Evolutionary conservation across 2,329 filamentous ascomycete species (phyloP), one percentile per base, ranked within the genome.

Genomic region (Aspergillus glaucus): DNA sequence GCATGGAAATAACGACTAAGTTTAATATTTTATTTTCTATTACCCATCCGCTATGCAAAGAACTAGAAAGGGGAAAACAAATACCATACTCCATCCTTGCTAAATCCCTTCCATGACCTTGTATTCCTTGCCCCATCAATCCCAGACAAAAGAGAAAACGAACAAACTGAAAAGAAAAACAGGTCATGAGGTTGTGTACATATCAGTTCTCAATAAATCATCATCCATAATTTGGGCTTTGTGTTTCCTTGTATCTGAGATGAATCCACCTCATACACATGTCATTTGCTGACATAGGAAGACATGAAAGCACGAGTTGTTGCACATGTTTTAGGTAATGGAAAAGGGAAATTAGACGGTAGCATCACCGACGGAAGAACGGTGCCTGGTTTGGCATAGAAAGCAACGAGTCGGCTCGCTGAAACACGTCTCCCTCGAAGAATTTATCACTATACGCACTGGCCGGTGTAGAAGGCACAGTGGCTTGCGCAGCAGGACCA

Each of bases 401-500:
- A 28, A 76, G 64, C 45, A 76, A 58, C 19, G 70, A 72, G 54
- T 77, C 74, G 2, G 74, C 74, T 43, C 74, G 62, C 53, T 76
- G 72, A 51, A 75, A 76, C 12, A 76, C 69, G 52, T 76, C 72
- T 3, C 74, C 74, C 39, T 72, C 70, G 54, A 76, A 76, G 49
- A 75, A 74, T 30, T 68, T 69, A 55, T 75, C 73, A 47, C 72
- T 71, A 53, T 74, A 74, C 10, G 71, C 69, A 56, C 67, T 74
- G n/a, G 71, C 71, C 5, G 72, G 72, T 0, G 72, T 74, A 2
- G 80, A 87, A 3, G 88, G 87, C 9, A 95, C 85, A 0, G 89
- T 96, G 1, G 91, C 90, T 68, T 95, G 90, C 47, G 90, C 88
- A 17, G 91, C 91, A 5, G 91, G 89, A 0, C 91, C 92, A 4